A percentile compares a stretch with the other conserved stretches of the same genome.
phyloP scores from a whole-genome alignment of 768 basidiomycete genomes.

The Kwoniella sp. region DNA sequence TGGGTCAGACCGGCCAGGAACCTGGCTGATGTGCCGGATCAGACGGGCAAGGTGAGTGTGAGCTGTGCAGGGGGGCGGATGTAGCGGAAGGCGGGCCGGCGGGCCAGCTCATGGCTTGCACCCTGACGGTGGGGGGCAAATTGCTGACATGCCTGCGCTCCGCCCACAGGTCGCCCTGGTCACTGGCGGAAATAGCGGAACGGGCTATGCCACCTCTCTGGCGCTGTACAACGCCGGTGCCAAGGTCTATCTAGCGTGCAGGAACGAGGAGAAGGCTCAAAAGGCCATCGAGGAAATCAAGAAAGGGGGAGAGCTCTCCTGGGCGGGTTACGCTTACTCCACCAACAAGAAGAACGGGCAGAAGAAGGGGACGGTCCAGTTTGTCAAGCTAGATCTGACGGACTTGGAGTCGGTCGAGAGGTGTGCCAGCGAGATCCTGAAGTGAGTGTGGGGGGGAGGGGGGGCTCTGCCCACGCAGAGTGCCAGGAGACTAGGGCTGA shows the following conservation, averaged over 20 bases:
- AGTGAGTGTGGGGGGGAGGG: too few species aligned
- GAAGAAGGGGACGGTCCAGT: conserved; percentile 21
- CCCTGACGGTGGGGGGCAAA: too few species aligned
- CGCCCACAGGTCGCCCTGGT: conserved; percentile 30
- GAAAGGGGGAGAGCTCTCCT: conserved; percentile 4
- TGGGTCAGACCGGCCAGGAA: conserved; percentile 34
- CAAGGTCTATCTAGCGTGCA: conserved; percentile 38
- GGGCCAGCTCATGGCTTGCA: too few species aligned
- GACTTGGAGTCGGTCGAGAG: conserved; percentile 33
- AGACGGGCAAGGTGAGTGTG: conserved; percentile 34
- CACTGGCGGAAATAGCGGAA: conserved; percentile 41
- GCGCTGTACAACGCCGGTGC: conserved; percentile 35
- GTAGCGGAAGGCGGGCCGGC: too few species aligned
- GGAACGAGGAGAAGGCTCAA: conserved; percentile 21
- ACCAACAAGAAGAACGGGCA: background rate
- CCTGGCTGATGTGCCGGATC: conserved; percentile 29
- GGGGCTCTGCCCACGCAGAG: too few species aligned
- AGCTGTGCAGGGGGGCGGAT: background rate
- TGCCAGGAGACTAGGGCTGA: too few species aligned
- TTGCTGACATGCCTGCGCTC: too few species aligned
- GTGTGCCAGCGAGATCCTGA: conserved; percentile 25
- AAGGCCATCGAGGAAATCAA: conserved; percentile 33
- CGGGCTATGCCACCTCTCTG: conserved; percentile 31
- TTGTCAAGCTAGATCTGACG: conserved; percentile 36
- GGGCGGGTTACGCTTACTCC: conserved; percentile 6